Conservation (phyloP, 2,329 filamentous ascomycete genomes). For the Ceratocystis variospora region DNA sequence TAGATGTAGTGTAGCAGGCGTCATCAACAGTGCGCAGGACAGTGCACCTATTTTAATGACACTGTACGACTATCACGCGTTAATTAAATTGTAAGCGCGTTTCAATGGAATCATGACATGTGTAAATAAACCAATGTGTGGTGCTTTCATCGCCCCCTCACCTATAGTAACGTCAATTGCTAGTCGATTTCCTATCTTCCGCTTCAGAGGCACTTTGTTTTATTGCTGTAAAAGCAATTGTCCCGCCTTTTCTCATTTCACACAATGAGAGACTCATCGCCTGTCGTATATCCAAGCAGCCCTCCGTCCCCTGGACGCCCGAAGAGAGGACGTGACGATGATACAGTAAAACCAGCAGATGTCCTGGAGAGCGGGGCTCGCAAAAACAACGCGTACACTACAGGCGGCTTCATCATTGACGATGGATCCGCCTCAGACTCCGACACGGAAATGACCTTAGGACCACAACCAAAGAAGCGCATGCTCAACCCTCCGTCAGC, state of each 20-base stretch:
- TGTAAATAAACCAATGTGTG: background rate
- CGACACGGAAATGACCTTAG: conserved; percentile 7
- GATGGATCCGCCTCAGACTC: conserved; percentile 17
- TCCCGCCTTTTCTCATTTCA: background rate
- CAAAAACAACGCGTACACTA: background rate
- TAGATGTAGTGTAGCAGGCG: background rate
- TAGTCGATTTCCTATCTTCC: too few relatives aligned
- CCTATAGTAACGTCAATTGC: background rate
- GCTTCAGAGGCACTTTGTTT: too few relatives aligned
- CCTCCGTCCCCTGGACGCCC: conserved; percentile 13
- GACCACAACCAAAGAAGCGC: conserved; percentile 15
- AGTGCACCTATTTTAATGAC: accelerated
- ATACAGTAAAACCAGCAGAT: background rate
- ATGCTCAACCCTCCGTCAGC: conserved; percentile 11
- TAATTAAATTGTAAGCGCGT: conserved; percentile 14
- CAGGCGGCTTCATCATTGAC: conserved; percentile 20
- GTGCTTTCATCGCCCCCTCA: background rate
- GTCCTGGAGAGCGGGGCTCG: background rate
- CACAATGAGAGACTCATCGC: conserved; percentile 17
- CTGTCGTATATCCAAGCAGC: conserved; percentile 19
- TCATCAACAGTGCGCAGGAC: background rate
- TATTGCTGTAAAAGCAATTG: background rate
- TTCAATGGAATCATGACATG: background rate
- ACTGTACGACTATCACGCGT: background rate
- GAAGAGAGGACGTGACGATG: conserved; percentile 18